phyloP scores from a whole-genome alignment of 2,329 filamentous ascomycete genomes.

The Alternaria tenuissima region DNA sequence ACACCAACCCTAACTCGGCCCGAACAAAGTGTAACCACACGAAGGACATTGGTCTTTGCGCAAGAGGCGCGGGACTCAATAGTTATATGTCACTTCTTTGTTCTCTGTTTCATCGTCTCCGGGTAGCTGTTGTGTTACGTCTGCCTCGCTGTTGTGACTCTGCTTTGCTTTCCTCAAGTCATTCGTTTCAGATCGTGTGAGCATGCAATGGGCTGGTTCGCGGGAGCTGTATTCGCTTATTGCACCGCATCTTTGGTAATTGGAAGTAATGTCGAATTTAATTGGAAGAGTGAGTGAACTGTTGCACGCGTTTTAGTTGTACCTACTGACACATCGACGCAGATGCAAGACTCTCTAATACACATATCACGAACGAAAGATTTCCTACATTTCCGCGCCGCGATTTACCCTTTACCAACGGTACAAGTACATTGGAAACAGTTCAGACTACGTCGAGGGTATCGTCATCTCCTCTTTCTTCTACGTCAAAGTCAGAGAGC shows the following conservation, averaged over 20 bases:
- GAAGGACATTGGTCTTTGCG: conserved; percentile 36
- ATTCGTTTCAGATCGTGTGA: conserved; percentile 37
- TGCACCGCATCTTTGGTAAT: conserved; percentile 11
- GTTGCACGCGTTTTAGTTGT: not conserved
- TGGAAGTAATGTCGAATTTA: not conserved
- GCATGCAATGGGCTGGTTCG: conserved; percentile 50
- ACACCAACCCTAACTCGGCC: conserved; percentile 32
- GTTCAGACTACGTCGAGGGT: not conserved
- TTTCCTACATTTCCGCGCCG: conserved; percentile 15
- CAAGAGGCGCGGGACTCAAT: conserved; percentile 26
- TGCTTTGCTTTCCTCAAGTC: conserved; percentile 29
- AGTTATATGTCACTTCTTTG: conserved; percentile 35
- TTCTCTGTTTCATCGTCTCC: conserved; percentile 35
- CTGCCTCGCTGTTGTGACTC: conserved; percentile 20
- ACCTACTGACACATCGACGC: not conserved
- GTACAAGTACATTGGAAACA: conserved; percentile 7
- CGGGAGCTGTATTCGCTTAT: conserved; percentile 32
- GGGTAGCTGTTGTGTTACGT: conserved; percentile 20
- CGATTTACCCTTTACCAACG: conserved; percentile 13
- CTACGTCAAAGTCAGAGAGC: not conserved
- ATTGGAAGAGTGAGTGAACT: conserved; percentile 6
- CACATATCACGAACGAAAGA: not conserved
- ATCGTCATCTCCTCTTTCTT: not conserved
- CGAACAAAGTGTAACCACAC: conserved; percentile 25
- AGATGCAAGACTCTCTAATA: conserved; percentile 6